Conservation (phyloP, 2,329 filamentous ascomycete species). For the Thermothelomyces thermophilus region DNA sequence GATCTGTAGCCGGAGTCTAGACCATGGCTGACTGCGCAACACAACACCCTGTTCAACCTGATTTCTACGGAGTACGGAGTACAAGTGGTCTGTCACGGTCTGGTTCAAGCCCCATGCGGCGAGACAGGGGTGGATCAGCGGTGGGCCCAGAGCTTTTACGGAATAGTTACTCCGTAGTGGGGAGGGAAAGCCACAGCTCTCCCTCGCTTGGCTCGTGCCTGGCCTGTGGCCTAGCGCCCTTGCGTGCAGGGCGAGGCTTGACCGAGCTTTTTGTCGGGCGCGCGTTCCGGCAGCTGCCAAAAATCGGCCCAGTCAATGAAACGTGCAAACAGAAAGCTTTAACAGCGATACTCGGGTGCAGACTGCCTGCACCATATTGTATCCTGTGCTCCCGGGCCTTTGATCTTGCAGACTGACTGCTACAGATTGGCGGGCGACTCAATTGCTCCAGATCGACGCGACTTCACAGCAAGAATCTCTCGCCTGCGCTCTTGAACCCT, state of each 20-base stretch:
- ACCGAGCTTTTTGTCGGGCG: conserved; percentile 16
- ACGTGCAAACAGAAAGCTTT: not conserved
- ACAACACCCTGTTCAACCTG: not conserved
- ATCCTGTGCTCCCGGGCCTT: not conserved
- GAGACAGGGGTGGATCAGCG: conserved; percentile 1
- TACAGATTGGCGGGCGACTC: not conserved
- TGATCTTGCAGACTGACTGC: not conserved
- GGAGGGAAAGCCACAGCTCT: conserved; percentile 9
- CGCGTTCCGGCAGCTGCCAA: conserved; percentile 18
- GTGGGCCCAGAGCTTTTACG: not conserved
- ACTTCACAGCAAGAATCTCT: not conserved
- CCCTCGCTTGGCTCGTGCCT: not conserved
- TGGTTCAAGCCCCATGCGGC: not conserved
- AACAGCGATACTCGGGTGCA: not conserved
- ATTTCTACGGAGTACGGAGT: no score
- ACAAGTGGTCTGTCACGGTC: not conserved
- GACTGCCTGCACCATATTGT: not conserved
- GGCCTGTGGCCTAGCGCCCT: conserved; percentile 1
- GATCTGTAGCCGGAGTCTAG: conserved; percentile 1
- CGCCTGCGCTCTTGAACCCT: no score
- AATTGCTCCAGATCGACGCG: conserved; percentile 4
- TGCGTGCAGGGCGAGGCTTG: conserved; percentile 15
- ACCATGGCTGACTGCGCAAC: not conserved
- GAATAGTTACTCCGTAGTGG: no score
- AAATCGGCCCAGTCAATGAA: not conserved